Evolutionary conservation across 108 stramenopile genomes (phyloP).

Genomic region (Nitzschia inconspicua): DNA sequence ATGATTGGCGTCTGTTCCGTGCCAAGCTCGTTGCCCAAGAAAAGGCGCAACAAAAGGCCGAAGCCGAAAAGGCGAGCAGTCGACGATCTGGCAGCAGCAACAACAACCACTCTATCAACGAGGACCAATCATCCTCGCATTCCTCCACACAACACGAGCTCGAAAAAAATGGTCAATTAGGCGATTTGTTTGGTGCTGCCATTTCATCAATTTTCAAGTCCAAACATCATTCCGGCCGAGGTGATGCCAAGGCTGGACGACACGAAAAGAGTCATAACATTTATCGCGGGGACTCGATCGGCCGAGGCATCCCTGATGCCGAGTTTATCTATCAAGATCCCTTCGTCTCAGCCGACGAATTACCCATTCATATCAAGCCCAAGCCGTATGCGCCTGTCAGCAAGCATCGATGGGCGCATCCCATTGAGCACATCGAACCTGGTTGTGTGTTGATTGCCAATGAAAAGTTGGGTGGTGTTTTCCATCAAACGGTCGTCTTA

Average conservation of each 20-base stretch:
- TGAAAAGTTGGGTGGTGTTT: conserved; percentile 85
- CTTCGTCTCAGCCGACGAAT: conserved; percentile 69
- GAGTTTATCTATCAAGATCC: conserved; percentile 56
- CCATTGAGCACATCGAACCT: conserved; percentile 71
- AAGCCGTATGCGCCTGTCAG: conserved; percentile 42
- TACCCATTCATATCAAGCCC: conserved; percentile 62
- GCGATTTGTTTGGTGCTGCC: conserved; percentile 67
- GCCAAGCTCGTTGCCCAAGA: conserved; percentile 79
- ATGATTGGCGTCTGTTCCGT: conserved; percentile 85
- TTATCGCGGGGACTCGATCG: conserved; percentile 62
- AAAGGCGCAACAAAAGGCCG: conserved; percentile 27
- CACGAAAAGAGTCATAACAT: conserved; percentile 31
- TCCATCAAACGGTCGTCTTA: conserved; percentile 86
- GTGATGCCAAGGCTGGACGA: background rate
- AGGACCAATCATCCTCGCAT: background rate
- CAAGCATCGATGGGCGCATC: conserved; percentile 87
- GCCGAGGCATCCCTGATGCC: conserved; percentile 10
- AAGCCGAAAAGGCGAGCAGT: conserved; percentile 6
- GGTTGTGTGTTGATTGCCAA: conserved; percentile 86
- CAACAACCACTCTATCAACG: background rate
- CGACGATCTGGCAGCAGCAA: background rate
- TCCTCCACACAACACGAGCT: conserved; percentile 7
- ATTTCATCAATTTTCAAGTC: conserved; percentile 67
- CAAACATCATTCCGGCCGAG: too few species aligned
- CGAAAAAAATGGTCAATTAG: conserved; percentile 48